Evolutionary conservation across 257 asterid genomes (phyloP).

Genomic region (Sherardia arvensis): DNA sequence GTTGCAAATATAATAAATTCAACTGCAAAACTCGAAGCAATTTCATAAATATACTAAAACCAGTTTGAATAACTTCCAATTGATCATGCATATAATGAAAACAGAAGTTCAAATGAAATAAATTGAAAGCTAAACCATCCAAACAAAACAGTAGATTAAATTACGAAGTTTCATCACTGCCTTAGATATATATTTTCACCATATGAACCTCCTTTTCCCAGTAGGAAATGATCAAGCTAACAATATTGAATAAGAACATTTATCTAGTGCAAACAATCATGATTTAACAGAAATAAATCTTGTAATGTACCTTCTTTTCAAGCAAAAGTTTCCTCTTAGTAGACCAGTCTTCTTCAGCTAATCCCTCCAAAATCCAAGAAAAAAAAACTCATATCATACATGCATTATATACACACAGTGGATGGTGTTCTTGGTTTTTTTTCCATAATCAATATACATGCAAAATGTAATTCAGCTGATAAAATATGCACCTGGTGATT

Average conservation of each 20-base stretch:
- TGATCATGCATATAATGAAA: neutral
- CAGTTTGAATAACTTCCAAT: too few relatives aligned
- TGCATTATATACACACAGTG: neutral
- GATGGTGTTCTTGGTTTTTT: neutral
- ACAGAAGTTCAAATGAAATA: neutral
- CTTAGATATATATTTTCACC: too few relatives aligned
- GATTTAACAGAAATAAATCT: neutral
- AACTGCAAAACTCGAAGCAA: too few relatives aligned
- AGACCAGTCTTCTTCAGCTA: constrained; percentile 96
- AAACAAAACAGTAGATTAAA: neutral
- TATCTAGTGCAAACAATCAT: neutral
- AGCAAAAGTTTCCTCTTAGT: constrained; percentile 54
- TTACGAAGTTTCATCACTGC: too few relatives aligned
- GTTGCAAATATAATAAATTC: neutral
- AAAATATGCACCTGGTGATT: constrained; percentile 60
- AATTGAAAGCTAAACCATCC: neutral
- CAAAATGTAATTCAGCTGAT: neutral
- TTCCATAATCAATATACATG: neutral
- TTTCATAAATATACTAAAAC: too few relatives aligned
- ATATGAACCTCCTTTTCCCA: too few relatives aligned
- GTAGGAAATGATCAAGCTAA: too few relatives aligned
- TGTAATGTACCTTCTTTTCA: constrained; percentile 54
- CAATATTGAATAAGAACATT: too few relatives aligned
- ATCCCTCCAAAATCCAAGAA: constrained; percentile 25
- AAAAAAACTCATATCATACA: constrained; percentile 7